Evolutionary conservation across 2,329 filamentous ascomycete genomes (phyloP).

Genomic region (Xylaria sp.): DNA sequence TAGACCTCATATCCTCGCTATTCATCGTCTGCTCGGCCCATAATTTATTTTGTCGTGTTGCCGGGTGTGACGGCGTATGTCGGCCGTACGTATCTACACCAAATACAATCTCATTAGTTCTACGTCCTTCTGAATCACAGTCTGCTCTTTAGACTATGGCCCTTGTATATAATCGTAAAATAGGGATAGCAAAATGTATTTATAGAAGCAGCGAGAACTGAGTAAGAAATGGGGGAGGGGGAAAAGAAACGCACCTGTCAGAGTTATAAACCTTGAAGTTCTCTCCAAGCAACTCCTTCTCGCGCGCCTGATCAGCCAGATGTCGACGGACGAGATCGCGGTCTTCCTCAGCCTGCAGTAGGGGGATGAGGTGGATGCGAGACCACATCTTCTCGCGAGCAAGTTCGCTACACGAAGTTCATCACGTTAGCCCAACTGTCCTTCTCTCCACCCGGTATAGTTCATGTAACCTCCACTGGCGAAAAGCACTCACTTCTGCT

Average conservation of each 20-base stretch:
- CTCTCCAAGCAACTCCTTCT: constrained; percentile 88
- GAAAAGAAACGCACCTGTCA: constrained; percentile 72
- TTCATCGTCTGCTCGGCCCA: neutral
- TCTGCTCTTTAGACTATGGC: neutral
- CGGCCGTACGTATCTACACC: constrained; percentile 67
- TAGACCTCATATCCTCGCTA: neutral
- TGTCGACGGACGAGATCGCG: constrained; percentile 90
- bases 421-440: constrained; percentile 12
- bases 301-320: constrained; percentile 85
- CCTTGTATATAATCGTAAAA: neutral
- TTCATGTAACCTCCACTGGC: neutral
- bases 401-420: constrained; percentile 73
- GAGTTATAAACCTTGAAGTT: constrained; percentile 88
- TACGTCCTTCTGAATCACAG: neutral
- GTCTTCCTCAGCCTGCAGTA: constrained; percentile 96
- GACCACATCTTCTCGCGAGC: constrained; percentile 98
- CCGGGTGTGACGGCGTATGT: constrained; percentile 80
- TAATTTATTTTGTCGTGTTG: constrained; percentile 65
- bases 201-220: neutral
- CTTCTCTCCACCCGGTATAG: neutral
- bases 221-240: constrained; percentile 12
- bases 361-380: constrained; percentile 90
- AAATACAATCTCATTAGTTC: neutral
- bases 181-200: neutral
- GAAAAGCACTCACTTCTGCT: constrained; percentile 75